Evolutionary conservation across 2,329 filamentous ascomycete species (phyloP).

Genomic region (Massarina eburnea): DNA sequence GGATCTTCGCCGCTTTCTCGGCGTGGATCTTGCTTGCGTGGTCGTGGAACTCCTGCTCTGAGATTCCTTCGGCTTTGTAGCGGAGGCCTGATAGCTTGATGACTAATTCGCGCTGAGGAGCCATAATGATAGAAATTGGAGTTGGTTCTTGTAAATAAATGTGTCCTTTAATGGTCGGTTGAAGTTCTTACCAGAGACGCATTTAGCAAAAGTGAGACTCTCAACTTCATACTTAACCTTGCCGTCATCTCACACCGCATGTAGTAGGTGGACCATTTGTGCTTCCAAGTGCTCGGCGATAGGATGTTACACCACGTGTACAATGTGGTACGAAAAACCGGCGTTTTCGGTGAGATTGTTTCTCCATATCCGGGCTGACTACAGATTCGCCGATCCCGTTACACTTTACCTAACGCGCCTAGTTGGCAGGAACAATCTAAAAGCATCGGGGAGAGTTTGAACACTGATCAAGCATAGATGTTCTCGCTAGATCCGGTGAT

Average conservation of each 20-base stretch:
- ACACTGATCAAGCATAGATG: too few species aligned
- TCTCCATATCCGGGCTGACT: too few species aligned
- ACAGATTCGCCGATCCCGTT: too few species aligned
- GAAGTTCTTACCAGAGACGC: background rate
- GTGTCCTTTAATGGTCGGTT: background rate
- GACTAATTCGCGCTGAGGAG: conserved; percentile 4
- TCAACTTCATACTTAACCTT: background rate
- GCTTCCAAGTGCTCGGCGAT: too few species aligned
- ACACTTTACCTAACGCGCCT: too few species aligned
- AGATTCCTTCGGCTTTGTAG: conserved; percentile 1
- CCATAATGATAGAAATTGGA: conserved; percentile 1
- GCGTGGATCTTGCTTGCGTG: conserved; percentile 1
- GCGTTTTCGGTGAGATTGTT: too few species aligned
- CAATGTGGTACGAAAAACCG: too few species aligned
- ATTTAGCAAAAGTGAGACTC: background rate
- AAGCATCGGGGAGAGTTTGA: too few species aligned
- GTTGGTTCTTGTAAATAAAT: background rate
- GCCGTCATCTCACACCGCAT: background rate
- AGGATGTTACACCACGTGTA: too few species aligned
- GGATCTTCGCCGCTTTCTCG: conserved; percentile 4
- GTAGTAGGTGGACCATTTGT: too few species aligned
- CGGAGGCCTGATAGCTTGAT: conserved; percentile 6
- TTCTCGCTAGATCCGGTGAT: too few species aligned
- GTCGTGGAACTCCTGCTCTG: conserved; percentile 4
- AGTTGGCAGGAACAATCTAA: too few species aligned